Evolutionary conservation across 169 alveolate species (phyloP), one percentile per base, ranked within the genome.

Genomic region (Pseudocohnilembus persalinus): DNA sequence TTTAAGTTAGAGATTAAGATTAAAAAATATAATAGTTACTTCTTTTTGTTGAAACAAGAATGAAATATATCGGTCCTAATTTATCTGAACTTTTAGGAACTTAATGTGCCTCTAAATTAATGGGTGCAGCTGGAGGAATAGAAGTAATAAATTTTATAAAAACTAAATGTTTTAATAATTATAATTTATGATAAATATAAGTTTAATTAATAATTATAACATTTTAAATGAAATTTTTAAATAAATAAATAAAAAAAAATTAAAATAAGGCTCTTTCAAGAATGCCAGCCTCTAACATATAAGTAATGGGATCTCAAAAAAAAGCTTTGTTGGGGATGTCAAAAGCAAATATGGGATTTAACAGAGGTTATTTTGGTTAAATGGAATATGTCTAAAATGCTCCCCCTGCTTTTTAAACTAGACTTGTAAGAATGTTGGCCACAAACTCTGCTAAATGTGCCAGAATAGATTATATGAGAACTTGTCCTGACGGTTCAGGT

Each of bases 71-170:
- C 29, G 96, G 96, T 24, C 97, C 97, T 1, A 95, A 95, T 88
- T 87, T 93, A 33, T 85, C 91, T 35, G 94, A 89, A 29, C 90
- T 95, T 35, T 83, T 95, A 29, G 97, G 97, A 29, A 83, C 95
- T 1, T 82, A 87, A 31, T 90, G 92, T 31, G 93, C 97, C 0
- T 91, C 96, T 24, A 93, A 90, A 81, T 77, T 95, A 74, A 90
- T 95, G 1, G 91, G 96, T 1, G 93, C 94, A 65, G 96, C 95
- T 0, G 97, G 97, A 30, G 96, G 96, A 1, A 81, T 95, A 31
- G 86, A 87, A 68, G 68, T 49, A 49, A 20, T n/a, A n/a, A n/a
- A n/a, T n/a, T n/a, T n/a, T n/a, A n/a, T n/a, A n/a, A n/a, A n/a
- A n/a, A n/a, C n/a, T n/a, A n/a, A n/a, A n/a, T n/a, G n/a, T n/a